A percentile compares a stretch with the other conserved stretches of the same genome.
Evolutionary conservation across 441 rosid genomes (phyloP).

Genomic region (Arabidopsis hybrid): DNA sequence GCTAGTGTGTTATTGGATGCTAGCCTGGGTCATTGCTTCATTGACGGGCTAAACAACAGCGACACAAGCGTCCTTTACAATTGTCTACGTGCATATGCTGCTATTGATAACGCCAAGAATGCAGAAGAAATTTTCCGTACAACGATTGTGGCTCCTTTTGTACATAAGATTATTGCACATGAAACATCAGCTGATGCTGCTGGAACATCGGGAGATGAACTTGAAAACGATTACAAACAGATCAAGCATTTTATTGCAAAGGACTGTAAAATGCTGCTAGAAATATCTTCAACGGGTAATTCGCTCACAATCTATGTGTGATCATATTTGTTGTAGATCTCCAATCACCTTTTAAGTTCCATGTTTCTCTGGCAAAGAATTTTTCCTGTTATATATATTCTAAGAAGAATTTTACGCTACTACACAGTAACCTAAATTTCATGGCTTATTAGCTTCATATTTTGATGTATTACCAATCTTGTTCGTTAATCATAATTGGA

Average conservation of each 20-base stretch:
- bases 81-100: slow-evolving; percentile 97
- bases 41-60: slow-evolving; percentile 82
- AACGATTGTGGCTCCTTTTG: slow-evolving; percentile 74
- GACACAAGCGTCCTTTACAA: slow-evolving; percentile 93
- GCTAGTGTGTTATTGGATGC: slow-evolving; percentile 89
- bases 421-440: slow-evolving; percentile 3
- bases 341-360: slow-evolving; percentile 2
- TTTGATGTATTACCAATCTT: background rate
- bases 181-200: slow-evolving; percentile 56
- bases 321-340: background rate
- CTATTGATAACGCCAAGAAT: slow-evolving; percentile 75
- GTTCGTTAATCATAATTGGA: background rate
- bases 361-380: background rate
- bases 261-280: slow-evolving; percentile 86
- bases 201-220: slow-evolving; percentile 71
- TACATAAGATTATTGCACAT: slow-evolving; percentile 69
- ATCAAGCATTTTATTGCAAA: slow-evolving; percentile 66
- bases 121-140: slow-evolving; percentile 91
- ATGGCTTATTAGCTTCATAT: slow-evolving; percentile 5
- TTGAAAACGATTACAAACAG: slow-evolving; percentile 79
- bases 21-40: slow-evolving; percentile 95
- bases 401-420: background rate
- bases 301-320: background rate
- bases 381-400: background rate
- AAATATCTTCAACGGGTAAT: slow-evolving; percentile 84